Conservation (phyloP, 768 basidiomycete genomes). For the Suillus bovinus region DNA sequence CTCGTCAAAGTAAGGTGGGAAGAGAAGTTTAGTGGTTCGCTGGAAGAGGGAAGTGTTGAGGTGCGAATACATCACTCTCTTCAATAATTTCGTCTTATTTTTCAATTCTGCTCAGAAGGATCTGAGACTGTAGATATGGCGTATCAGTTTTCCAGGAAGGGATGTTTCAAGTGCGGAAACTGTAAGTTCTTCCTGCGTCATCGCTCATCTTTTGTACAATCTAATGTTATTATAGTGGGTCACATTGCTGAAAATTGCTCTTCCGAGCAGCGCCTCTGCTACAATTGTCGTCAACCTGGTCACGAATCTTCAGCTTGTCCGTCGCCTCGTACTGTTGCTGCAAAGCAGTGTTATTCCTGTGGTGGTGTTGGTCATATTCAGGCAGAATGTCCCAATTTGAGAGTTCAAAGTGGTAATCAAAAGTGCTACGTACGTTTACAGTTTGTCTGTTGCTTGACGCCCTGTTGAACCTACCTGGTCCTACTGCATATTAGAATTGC, state of each 20-base stretch:
- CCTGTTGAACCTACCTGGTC: conserved; percentile 10
- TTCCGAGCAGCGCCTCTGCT: conserved; percentile 87
- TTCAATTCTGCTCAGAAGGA: conserved; percentile 36
- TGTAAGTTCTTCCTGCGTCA: conserved; percentile 49
- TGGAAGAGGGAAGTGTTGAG: conserved; percentile 76
- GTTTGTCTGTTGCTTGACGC: conserved; percentile 26
- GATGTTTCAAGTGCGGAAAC: conserved; percentile 94
- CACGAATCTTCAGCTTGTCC: conserved; percentile 91
- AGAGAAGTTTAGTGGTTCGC: conserved; percentile 63
- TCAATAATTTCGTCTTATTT: conserved; percentile 12
- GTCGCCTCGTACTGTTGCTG: conserved; percentile 75
- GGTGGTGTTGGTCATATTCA: conserved; percentile 91
- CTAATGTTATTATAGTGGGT: conserved; percentile 56
- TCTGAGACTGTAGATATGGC: conserved; percentile 53
- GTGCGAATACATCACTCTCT: conserved; percentile 32
- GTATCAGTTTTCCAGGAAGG: conserved; percentile 83
- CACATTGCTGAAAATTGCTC: conserved; percentile 93
- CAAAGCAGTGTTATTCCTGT: conserved; percentile 92
- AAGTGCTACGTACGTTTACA: conserved; percentile 71
- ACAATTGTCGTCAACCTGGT: conserved; percentile 94
- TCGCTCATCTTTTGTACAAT: conserved; percentile 16
- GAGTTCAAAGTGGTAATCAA: conserved; percentile 65
- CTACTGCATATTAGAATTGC: conserved; percentile 53
- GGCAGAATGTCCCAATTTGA: conserved; percentile 82
- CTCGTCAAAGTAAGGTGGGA: conserved; percentile 65